Conservation (phyloP, 768 basidiomycete genomes). For the Lyophyllum decastes region DNA sequence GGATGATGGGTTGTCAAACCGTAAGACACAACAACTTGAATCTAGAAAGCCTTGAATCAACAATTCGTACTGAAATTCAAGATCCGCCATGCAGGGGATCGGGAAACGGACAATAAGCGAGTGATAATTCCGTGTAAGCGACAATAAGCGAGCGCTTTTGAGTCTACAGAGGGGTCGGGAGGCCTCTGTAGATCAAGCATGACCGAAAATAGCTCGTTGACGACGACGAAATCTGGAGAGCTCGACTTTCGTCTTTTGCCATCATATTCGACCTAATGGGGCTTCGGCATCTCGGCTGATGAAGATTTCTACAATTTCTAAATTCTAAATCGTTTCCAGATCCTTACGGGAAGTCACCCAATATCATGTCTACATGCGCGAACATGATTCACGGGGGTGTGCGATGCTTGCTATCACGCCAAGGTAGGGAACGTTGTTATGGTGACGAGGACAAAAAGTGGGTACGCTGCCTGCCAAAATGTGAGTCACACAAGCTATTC, state of each 20-base stretch:
- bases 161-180: neutral
- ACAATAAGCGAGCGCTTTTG: neutral
- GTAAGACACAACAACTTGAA: no score
- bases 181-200: neutral
- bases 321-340: neutral
- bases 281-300: constrained; percentile 2
- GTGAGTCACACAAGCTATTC: neutral
- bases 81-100: no score
- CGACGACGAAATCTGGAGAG: neutral
- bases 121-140: no score
- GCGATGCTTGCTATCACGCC: no score
- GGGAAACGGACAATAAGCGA: no score
- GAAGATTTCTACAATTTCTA: neutral
- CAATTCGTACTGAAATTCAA: no score
- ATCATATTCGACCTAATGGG: neutral
- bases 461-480: neutral
- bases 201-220: no score
- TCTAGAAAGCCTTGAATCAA: no score
- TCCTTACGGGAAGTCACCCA: neutral
- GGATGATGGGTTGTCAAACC: no score
- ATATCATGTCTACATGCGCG: no score
- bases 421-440: no score
- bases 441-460: neutral
- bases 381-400: no score
- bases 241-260: neutral